Evolutionary conservation across 352 stramenopile species (phyloP), one percentile per base, ranked within the genome.

Genomic region (Phytophthora citricola): DNA sequence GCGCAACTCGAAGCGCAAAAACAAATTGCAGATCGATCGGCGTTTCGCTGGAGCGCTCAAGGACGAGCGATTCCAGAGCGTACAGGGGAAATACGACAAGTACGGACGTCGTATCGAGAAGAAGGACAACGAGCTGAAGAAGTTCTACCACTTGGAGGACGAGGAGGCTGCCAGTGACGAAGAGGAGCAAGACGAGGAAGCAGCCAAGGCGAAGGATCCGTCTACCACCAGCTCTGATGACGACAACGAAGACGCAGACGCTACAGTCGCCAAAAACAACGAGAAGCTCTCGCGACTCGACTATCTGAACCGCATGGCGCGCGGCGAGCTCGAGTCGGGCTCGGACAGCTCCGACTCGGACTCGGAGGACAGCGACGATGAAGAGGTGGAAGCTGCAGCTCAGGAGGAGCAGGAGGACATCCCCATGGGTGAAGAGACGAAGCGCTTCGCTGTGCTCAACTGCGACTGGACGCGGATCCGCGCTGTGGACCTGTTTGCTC

Each of bases 401-500:
- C 52, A 79, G n/a, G 65, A 84, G 0, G 73, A 89, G 59, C 68
- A 85, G 29, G 86, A 94, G 56, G 84, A 95, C 34, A 94, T 94
- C 50, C 89, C 83, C 7, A 69, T 95, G 36, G 89, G 85, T 32
- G 90, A 93, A 3, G 87, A 90, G 48, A 97, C 93, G 10, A 93
- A 84, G 50, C 85, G 87, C 15, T 92, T 99, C 40, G 96, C 96
- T 1, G 81, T 99, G 20, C 86, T 97, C 49, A 99, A 99, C 76
- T 96, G 97, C 61, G 97, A 99, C 81, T 99, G 97, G 97, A 89
- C 93, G 36, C 82, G 97, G 58, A 94, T 99, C 51, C 92, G 93
- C 40, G 96, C 97, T 3, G 88, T 98, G 31, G 97, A 99, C 78
- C 63, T 99, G 26, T 98, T 98, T 71, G 93, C 93, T 40, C 87